phyloP scores from a whole-genome alignment of 2,329 filamentous ascomycete genomes.

The Xylaria arbuscula region DNA sequence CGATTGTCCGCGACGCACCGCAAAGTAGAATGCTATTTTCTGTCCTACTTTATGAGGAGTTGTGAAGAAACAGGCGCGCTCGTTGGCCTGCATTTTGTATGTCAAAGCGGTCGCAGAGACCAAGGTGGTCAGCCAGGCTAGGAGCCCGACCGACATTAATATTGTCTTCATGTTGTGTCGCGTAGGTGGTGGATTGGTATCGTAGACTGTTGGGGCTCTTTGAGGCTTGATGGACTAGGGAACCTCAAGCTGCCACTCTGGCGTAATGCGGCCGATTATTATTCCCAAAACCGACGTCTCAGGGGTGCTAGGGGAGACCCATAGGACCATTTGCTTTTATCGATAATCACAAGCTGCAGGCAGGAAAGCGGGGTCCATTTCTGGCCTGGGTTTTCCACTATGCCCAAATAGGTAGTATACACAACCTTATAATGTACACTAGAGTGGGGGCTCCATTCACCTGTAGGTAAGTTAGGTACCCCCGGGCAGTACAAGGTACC shows the following conservation, averaged over 20 bases:
- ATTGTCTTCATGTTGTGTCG: slow-evolving; percentile 71
- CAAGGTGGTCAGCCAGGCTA: slow-evolving; percentile 76
- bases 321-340: not conserved
- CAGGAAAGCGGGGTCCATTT: too few relatives aligned
- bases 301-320: slow-evolving; percentile 7
- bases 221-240: slow-evolving; percentile 14
- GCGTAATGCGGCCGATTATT: slow-evolving; percentile 36
- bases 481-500: not conserved
- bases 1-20: slow-evolving; percentile 67
- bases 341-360: slow-evolving; percentile 8
- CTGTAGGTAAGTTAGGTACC: too few relatives aligned
- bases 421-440: too few relatives aligned
- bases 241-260: slow-evolving; percentile 31
- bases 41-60: slow-evolving; percentile 79
- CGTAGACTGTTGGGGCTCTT: slow-evolving; percentile 20
- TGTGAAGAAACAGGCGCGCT: slow-evolving; percentile 96
- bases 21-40: slow-evolving; percentile 99
- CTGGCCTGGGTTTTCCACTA: too few relatives aligned
- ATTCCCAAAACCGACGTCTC: slow-evolving; percentile 26
- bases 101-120: slow-evolving; percentile 91
- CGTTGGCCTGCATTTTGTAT: slow-evolving; percentile 89
- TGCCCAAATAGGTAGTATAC: not conserved
- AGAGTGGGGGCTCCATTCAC: too few relatives aligned
- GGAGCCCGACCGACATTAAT: slow-evolving; percentile 71
- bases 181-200: slow-evolving; percentile 42